Evolutionary conservation across 2,329 filamentous ascomycete genomes (phyloP), one percentile per base, ranked within the genome.

Genomic region (Bipolaris oryzae): DNA sequence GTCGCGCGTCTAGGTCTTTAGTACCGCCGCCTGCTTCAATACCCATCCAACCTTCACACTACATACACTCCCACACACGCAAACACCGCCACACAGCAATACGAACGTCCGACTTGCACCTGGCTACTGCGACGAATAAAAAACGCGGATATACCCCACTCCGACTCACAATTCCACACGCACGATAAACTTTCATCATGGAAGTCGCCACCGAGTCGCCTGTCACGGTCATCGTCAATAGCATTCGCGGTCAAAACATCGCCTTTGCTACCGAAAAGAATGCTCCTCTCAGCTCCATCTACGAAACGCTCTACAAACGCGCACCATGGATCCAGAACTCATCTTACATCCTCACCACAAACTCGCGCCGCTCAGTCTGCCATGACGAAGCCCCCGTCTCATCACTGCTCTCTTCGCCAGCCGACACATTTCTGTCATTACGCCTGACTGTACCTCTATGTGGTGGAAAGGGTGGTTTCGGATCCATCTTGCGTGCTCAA

Each of bases 381-480:
- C 77, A 78, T 41, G 88, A 86, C 16, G 66, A 80, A 1, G 72
- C 78, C 0, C 81, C 84, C 2, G 79, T 96, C 25, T 84, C 85
- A 10, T 81, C 82, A 11, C 83, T 92, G 18, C 82, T 95, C 35
- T 79, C 83, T 28, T 72, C 72, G 11, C 68, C 68, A 54, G 62
- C 84, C 50, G 86, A 89, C 80, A 86, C 87, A 33, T 88, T 98
- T 64, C 82, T 99, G 15, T 89, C 92, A 0, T 84, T 99, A 3
- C 91, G 92, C 51, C 86, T 99, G 28, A 89, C 87, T 6, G 82
- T 89, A 1, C 89, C 90, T 5, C 80, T 97, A 37, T 90, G 89
- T 67, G 95, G 96, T 80, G 96, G 96, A 74, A 99, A 99, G 75
- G 95, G 95, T 77, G 95, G 95, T 71, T 99, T 99, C 74, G 95